phyloP scores from a whole-genome alignment of 2,329 filamentous ascomycete genomes.

The Alternaria conjuncta region DNA sequence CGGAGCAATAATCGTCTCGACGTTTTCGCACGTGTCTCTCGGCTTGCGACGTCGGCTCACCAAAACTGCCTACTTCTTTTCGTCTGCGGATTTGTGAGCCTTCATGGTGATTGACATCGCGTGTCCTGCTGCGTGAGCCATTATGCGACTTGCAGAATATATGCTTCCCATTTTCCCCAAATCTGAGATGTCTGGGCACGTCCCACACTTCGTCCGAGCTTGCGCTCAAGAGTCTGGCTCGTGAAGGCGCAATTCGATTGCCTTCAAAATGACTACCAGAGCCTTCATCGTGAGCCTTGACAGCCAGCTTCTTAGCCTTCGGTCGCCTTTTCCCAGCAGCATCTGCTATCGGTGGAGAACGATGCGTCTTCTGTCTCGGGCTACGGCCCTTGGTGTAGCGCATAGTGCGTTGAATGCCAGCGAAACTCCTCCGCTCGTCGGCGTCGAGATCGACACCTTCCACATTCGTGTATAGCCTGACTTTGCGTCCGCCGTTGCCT shows the following conservation, averaged over 20 bases:
- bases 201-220: not conserved
- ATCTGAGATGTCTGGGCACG: not conserved
- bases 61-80: not conserved
- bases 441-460: not conserved
- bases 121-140: not conserved
- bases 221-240: not conserved
- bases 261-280: not conserved
- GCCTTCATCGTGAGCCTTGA: not conserved
- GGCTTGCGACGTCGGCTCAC: not conserved
- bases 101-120: not conserved
- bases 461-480: not conserved
- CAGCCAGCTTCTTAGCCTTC: not conserved
- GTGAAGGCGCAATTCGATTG: not conserved
- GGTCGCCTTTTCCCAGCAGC: not conserved
- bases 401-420: not conserved
- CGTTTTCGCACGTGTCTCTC: not conserved
- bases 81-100: not conserved
- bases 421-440: not conserved
- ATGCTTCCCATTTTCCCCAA: not conserved
- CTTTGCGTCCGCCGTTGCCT: not conserved
- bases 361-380: not conserved
- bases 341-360: not conserved
- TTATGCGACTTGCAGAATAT: not conserved
- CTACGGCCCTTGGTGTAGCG: not conserved
- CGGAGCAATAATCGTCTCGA: not conserved